Base-by-base conservation (phyloP, 2,329 filamentous ascomycete species). In the Peltaster fructicola region DNA sequence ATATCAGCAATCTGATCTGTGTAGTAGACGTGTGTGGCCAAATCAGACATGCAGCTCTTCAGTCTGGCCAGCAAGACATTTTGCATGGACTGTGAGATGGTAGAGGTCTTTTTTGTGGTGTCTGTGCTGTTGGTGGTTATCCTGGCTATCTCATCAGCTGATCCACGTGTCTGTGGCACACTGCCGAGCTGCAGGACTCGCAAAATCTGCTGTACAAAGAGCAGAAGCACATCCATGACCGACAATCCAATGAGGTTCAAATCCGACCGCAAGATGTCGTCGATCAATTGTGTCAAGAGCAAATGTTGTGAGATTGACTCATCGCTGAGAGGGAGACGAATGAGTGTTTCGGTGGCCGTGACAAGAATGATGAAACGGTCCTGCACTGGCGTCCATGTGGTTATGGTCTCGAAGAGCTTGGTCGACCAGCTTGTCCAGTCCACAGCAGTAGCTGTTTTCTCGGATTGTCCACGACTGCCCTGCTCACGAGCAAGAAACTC, bases 11-110 rank as follows among this genome's bases (percentile, higher is more conserved):
- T 80, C 50, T 98, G 88, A 40, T 95, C 85, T 2, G 79, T 79
- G 47, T 98, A 98, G 56, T 98, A 98, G 15, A 93, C 73, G 44
- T 98, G 88, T 1, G 80, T 92, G 3, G 84, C 82, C 14, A 98
- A 59, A 45, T 84, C 71, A n/a, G 81, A 81, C 32, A 93, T 82
- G 51, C 80, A 91, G 37, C 68, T 63, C 46, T 88, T 74, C 9
- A 95, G 63, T 15, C 73, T 67, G 16, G 59, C 51, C 14, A 92
- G 55, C 9, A 93, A 59, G 7, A 26, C 22, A 18, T 25, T 20
- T 15, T 20, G 18, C 22, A 25, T 17, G 14, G 25, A 19, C 8
- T 22, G 27, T 16, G 13, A 14, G 14, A 15, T 7, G 28, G 11
- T 15, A 24, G 11, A 30, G 14, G 6, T 25, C 18, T 28, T 27